phyloP scores from a whole-genome alignment of 352 stramenopile species.

The Pythium dissimile region DNA sequence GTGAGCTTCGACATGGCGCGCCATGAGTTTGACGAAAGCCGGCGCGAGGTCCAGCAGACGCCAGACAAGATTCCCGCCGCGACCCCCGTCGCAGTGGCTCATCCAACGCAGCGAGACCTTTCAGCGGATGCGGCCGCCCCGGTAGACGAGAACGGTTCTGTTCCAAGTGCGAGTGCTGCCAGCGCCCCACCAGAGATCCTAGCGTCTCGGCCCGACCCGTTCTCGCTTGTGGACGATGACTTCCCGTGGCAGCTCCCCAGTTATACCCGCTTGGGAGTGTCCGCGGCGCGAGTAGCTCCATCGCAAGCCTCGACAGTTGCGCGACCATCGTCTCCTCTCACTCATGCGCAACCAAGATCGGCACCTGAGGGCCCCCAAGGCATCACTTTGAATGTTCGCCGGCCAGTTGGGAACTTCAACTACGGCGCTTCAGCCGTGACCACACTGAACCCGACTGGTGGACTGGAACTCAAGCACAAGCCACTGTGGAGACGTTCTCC shows the following conservation, averaged over 20 bases:
- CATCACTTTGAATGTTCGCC: conserved; percentile 14
- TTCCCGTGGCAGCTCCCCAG: conserved; percentile 27
- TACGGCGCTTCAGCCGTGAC: neutral
- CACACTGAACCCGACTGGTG: neutral
- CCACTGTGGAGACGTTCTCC: conserved; percentile 12
- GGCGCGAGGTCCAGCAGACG: neutral
- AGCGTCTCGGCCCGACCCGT: conserved; percentile 12
- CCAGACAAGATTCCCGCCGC: too few species aligned
- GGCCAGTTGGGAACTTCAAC: conserved; percentile 5
- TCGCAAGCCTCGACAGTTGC: too few species aligned
- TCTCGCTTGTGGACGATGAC: conserved; percentile 20
- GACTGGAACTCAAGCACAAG: conserved; percentile 18
- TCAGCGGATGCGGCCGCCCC: too few species aligned
- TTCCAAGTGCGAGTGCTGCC: too few species aligned
- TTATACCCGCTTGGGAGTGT: conserved; percentile 10
- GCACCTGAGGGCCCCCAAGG: neutral
- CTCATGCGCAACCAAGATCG: neutral
- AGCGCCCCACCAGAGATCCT: too few species aligned
- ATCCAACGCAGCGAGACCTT: too few species aligned
- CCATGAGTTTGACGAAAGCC: neutral
- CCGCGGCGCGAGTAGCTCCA: neutral
- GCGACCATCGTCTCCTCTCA: neutral
- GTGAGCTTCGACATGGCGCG: conserved; percentile 12
- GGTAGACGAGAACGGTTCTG: too few species aligned
- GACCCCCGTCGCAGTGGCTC: too few species aligned